Evolutionary conservation across 495 filamentous ascomycete genomes (phyloP).

Genomic region (Neurospora terricola): DNA sequence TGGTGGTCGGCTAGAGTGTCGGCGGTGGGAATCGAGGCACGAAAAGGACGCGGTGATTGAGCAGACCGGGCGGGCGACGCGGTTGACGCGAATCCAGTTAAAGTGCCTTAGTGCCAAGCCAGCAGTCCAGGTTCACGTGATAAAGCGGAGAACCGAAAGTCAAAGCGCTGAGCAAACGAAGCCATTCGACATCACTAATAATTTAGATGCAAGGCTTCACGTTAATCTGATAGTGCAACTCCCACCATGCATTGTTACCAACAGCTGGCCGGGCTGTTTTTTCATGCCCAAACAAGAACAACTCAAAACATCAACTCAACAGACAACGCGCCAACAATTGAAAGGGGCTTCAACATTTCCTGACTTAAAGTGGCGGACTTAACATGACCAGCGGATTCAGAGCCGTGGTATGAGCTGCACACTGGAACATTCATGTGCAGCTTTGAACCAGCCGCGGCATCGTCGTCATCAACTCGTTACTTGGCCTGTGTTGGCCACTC

Average conservation of each 20-base stretch:
- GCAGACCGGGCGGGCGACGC: conserved; percentile 12
- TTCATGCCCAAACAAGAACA: neutral
- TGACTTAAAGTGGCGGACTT: neutral
- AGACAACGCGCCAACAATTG: neutral
- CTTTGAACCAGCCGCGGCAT: no score
- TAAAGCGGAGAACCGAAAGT: neutral
- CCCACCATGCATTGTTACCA: neutral
- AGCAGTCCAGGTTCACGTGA: neutral
- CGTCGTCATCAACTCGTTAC: neutral
- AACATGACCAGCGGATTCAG: no score
- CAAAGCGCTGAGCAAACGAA: neutral
- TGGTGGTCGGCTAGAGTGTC: neutral
- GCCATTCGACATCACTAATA: neutral
- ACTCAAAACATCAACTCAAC: neutral
- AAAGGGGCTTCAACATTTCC: neutral
- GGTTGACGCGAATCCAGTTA: conserved; percentile 18
- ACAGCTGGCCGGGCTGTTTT: neutral
- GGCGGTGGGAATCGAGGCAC: conserved; percentile 14
- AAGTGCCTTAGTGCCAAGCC: conserved; percentile 10
- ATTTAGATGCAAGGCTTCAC: no score
- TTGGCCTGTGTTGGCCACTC: no score
- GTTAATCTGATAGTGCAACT: neutral
- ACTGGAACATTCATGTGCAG: no score
- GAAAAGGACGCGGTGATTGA: conserved; percentile 20
- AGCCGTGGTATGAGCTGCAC: neutral